Conservation (phyloP, 345 rosid genomes). For the Excoecaria cochinchinensis region DNA sequence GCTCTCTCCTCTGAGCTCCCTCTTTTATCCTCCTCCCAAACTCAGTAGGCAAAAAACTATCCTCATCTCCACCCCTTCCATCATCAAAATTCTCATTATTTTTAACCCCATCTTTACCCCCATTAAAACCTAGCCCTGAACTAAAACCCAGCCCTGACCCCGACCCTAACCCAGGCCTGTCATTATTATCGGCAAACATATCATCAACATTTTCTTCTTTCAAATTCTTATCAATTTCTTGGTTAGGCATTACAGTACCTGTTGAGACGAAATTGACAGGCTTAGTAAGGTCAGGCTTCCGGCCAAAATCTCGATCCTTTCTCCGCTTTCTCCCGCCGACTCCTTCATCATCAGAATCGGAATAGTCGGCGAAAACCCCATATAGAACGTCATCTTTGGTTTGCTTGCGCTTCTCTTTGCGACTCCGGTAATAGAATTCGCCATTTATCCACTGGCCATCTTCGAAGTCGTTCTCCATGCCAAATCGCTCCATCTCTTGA, state of each 20-base stretch:
- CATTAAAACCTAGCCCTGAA: conserved; percentile 19
- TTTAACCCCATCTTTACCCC: conserved; percentile 16
- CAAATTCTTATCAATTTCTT: conserved; percentile 59
- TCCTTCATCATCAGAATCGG: conserved; percentile 47
- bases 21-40: conserved; percentile 77
- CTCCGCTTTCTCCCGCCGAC: conserved; percentile 45
- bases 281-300: conserved; percentile 61
- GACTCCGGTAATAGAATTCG: conserved; percentile 61
- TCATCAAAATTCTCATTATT: conserved; percentile 24
- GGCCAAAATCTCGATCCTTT: conserved; percentile 51
- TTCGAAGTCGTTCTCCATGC: conserved; percentile 80
- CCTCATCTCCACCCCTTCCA: conserved; percentile 23
- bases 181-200: conserved; percentile 31
- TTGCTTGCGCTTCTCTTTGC: conserved; percentile 65
- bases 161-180: conserved; percentile 45
- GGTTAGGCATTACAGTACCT: conserved; percentile 69
- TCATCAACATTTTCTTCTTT: conserved; percentile 39
- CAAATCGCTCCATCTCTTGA: conserved; percentile 84
- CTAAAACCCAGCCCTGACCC: conserved; percentile 30
- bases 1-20: conserved; percentile 65
- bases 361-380: conserved; percentile 59
- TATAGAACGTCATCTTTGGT: conserved; percentile 68
- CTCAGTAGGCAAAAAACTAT: conserved; percentile 56
- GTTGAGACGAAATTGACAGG: conserved; percentile 79
- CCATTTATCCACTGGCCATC: conserved; percentile 72